Evolutionary conservation across 192 early-diverging fungal species (phyloP), one percentile per base, ranked within the genome.

Genomic region (Coemansia furcata): DNA sequence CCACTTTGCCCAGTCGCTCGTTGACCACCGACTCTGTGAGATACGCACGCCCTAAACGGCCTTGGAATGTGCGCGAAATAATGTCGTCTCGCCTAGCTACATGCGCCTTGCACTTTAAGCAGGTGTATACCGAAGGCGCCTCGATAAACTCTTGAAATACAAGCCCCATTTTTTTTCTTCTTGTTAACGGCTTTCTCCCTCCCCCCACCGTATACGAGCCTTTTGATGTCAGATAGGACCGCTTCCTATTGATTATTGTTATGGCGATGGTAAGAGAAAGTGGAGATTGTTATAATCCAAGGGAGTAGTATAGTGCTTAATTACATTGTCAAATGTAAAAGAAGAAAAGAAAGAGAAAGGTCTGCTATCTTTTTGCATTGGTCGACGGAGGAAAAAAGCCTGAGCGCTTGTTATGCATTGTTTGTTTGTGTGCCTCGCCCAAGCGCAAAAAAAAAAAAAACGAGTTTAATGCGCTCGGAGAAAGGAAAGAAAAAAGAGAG

Each of bases 41-140:
- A 35, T 72, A 78, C 32, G 80, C 80, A 8, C 76, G 65, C 5
- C 80, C 80, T 6, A 72, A 64, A 2, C 75, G 72, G 0, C 80
- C 80, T 30, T 78, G 76, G 47, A 83, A 83, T 9, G 69, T 75
- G 1, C 76, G 68, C 9, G 80, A 77, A 9, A 83, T 78, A 12
- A 83, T 62, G 23, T 63, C 69, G 63, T 72, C 76, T 49, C 40
- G 38, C 1, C 67, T 62, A 1, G 80, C 72, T 23, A 83, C 65
- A 60, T 83, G 80, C 3, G 80, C 69, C 2, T 62, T 58, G 67
- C 80, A 83, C 11, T 14, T 38, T 0, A 60, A 12, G 49, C 80
- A 83, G 0, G 63, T 63, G 64, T 83, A 83, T 12, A 83, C 39
- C 15, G 80, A 54, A 2, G 72, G 68, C 0, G 69, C 57, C 12